These are phyloP conservation scores for Saposhnikovia divaricata DNA, from an alignment of 129 eudicot species.

Conservation along the genomic window DNA sequence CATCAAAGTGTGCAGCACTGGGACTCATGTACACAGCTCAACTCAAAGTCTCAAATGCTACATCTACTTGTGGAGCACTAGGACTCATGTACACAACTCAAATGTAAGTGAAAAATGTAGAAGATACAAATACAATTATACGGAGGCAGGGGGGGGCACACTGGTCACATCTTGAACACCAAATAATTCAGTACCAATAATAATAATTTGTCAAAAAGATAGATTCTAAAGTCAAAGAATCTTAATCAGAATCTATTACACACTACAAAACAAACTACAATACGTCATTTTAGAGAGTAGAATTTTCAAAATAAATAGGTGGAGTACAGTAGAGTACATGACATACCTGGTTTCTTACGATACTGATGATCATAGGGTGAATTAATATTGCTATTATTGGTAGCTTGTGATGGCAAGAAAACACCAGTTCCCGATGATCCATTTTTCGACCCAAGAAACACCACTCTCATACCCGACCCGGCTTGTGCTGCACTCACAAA, in stretches of 20 bases:
- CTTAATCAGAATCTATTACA: not conserved
- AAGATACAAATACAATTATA: not conserved
- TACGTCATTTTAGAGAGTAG: not conserved
- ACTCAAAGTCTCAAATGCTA: too few species aligned
- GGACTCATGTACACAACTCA: too few species aligned
- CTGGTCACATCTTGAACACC: not conserved
- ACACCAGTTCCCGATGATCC: slow-evolving; percentile 57
- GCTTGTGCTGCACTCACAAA: slow-evolving; percentile 4
- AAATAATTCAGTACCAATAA: not conserved
- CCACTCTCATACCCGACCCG: slow-evolving; percentile 67
- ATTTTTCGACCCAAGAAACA: slow-evolving; percentile 43
- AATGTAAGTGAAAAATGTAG: too few species aligned
- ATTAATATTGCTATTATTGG: slow-evolving; percentile 12
- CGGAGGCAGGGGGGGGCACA: not conserved
- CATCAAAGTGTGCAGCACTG: too few species aligned
- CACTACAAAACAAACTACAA: not conserved
- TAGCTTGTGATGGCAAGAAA: slow-evolving; percentile 41
- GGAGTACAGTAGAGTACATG: not conserved
- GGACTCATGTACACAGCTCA: too few species aligned
- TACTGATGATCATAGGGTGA: slow-evolving; percentile 18
- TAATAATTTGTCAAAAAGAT: not conserved
- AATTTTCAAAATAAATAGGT: not conserved
- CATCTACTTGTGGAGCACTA: too few species aligned
- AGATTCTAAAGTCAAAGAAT: slow-evolving; percentile 18
- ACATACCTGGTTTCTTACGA: slow-evolving; percentile 50